Evolutionary conservation across 1,284 basidiomycete genomes (phyloP).

Genomic region (Porphyrellus sp.): DNA sequence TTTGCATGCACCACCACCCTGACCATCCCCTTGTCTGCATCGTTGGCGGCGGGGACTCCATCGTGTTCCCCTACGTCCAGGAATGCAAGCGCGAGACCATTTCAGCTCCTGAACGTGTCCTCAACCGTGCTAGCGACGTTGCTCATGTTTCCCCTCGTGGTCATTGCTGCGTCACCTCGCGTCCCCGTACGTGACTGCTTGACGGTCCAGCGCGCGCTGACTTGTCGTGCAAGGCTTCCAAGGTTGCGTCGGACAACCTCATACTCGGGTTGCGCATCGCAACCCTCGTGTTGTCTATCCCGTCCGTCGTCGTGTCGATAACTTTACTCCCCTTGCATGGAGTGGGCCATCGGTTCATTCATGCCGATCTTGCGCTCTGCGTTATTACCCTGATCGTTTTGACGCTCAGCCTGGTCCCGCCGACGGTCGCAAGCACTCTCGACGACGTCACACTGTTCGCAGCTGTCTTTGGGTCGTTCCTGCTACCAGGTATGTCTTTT

Average conservation of each 20-base stretch:
- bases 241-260: conserved; percentile 31
- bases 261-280: conserved; percentile 47
- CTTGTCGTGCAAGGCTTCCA: conserved; percentile 24
- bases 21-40: conserved; percentile 62
- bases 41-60: conserved; percentile 45
- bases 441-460: conserved; percentile 49
- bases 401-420: conserved; percentile 44
- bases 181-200: conserved; percentile 36
- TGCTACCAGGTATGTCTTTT: conserved; percentile 52
- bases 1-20: conserved; percentile 64
- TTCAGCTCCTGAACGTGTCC: conserved; percentile 52
- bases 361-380: conserved; percentile 48
- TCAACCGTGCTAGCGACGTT: conserved; percentile 48
- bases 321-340: conserved; percentile 47
- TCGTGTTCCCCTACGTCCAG: conserved; percentile 41
- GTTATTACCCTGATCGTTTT: conserved; percentile 41
- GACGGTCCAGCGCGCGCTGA: conserved; percentile 4
- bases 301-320: conserved; percentile 55
- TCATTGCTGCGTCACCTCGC: conserved; percentile 47
- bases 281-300: conserved; percentile 57
- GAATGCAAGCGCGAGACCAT: conserved; percentile 50
- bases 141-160: conserved; percentile 56
- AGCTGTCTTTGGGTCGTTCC: conserved; percentile 53
- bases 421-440: conserved; percentile 35
- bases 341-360: conserved; percentile 41